Evolutionary conservation across 495 filamentous ascomycete genomes (phyloP), one percentile per base, ranked within the genome.

Genomic region (Pyrenopolyporus hunteri): DNA sequence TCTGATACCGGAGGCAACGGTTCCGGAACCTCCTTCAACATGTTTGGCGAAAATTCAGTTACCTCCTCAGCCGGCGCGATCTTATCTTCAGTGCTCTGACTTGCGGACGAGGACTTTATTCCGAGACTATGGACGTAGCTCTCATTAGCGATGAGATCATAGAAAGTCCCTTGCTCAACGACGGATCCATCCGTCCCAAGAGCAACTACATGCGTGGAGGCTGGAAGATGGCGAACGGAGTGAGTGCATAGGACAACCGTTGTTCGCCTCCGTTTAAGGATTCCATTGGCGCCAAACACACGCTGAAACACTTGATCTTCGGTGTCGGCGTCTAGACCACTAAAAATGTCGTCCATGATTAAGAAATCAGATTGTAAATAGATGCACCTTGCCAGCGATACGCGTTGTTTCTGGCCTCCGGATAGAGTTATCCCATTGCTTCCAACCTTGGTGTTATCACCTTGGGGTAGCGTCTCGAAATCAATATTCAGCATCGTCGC

Each of bases 331-430:
- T 89, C 87, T 9, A 89, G 73, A 2, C 82, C 84, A 49, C 80
- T 87, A 20, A 90, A 76, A 4, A 84, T 74, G 59, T 89, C 83
- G 47, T 87, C 85, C 1, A 87, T 67, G 6, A 87, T 71, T 17
- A 84, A 64, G 7, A 85, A 64, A 36, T 80, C 75, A n/a, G 76
- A 71, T n/a, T 80, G 63, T 6, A 82, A 69, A 64, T 89, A 88
- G 3, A 85, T 71, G 36, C 82, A 83, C 22, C 86, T 73, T 25
- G 86, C 85, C 6, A 87, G 70, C 16, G 82, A 78, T 40, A 90
- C 77, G 2, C 87, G 76, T 62, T 90, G 87, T 57, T 82, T 84
- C 59, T 90, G 87, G 0, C 87, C 88, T 7, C 86, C 87, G 59
- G 82, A 85, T 6, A 91, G 75, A 2, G 79, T 77, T 50, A 87